Evolutionary conservation across 805 yeast species (phyloP).

Genomic region (Yarrowia phangngaensis): DNA sequence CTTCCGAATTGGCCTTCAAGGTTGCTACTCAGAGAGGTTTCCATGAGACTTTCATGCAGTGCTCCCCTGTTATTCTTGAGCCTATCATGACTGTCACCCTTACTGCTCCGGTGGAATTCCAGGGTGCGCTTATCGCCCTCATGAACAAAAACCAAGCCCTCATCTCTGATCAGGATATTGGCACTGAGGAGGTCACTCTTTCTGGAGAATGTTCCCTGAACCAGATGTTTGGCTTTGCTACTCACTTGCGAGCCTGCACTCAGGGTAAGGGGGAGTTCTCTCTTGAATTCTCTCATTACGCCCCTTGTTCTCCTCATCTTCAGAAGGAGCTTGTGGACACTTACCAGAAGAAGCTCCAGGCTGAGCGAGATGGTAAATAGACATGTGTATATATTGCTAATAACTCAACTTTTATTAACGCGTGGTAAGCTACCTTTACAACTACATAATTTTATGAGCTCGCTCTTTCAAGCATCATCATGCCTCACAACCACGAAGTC

Average conservation of each 20-base stretch:
- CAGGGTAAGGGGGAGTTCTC: constrained; percentile 99
- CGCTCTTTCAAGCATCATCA: neutral
- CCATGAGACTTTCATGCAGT: constrained; percentile 78
- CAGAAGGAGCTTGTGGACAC: constrained; percentile 89
- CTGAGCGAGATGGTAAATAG: constrained; percentile 25
- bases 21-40: constrained; percentile 90
- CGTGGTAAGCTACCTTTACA: too few species aligned
- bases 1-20: constrained; percentile 91
- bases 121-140: constrained; percentile 85
- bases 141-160: constrained; percentile 89
- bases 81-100: constrained; percentile 94
- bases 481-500: constrained; percentile 15
- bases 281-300: constrained; percentile 87
- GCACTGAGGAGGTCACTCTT: constrained; percentile 89
- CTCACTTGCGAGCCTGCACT: constrained; percentile 89
- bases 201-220: constrained; percentile 95
- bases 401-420: neutral
- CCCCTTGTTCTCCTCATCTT: constrained; percentile 84
- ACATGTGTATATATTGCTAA: constrained; percentile 6
- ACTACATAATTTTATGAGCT: neutral
- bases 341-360: constrained; percentile 56
- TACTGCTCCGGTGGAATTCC: constrained; percentile 95
- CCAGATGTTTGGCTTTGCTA: constrained; percentile 93
- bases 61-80: constrained; percentile 85
- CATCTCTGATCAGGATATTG: constrained; percentile 90